phyloP scores from a whole-genome alignment of 371 early-diverging fungal genomes.

The Mortierella sp. region DNA sequence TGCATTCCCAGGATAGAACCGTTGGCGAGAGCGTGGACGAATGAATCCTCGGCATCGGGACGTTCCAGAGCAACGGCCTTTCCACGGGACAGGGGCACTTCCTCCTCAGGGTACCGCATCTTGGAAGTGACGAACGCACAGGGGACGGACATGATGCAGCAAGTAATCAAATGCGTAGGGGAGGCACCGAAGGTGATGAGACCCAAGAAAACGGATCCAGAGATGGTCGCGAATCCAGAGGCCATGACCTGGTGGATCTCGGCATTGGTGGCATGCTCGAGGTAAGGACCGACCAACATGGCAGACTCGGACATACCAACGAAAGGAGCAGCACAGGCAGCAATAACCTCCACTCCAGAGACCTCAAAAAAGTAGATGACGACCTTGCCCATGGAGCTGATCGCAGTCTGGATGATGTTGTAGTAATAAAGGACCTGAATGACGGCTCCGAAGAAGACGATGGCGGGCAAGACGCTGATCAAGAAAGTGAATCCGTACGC shows the following conservation, averaged over 20 bases:
- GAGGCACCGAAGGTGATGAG: constrained; percentile 78
- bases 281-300: constrained; percentile 85
- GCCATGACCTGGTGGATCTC: constrained; percentile 92
- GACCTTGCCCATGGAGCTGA: constrained; percentile 73
- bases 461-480: constrained; percentile 81
- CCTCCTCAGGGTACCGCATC: constrained; percentile 88
- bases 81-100: constrained; percentile 80
- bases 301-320: constrained; percentile 89
- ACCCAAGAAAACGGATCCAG: constrained; percentile 85
- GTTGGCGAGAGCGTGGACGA: constrained; percentile 87
- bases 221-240: constrained; percentile 91
- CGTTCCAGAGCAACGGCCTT: constrained; percentile 66
- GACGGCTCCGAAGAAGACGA: constrained; percentile 90
- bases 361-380: constrained; percentile 78
- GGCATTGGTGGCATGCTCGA: constrained; percentile 87
- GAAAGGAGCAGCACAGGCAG: constrained; percentile 89
- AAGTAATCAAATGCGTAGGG: constrained; percentile 77
- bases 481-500: constrained; percentile 64
- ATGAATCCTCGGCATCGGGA: constrained; percentile 75
- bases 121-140: constrained; percentile 89
- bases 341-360: constrained; percentile 89
- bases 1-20: constrained; percentile 88
- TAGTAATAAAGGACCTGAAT: constrained; percentile 89
- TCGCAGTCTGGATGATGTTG: constrained; percentile 86
- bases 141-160: constrained; percentile 94